These are phyloP conservation scores for Suillus weaverae DNA, from an alignment of 768 basidiomycete species.

Conservation along the genomic window DNA sequence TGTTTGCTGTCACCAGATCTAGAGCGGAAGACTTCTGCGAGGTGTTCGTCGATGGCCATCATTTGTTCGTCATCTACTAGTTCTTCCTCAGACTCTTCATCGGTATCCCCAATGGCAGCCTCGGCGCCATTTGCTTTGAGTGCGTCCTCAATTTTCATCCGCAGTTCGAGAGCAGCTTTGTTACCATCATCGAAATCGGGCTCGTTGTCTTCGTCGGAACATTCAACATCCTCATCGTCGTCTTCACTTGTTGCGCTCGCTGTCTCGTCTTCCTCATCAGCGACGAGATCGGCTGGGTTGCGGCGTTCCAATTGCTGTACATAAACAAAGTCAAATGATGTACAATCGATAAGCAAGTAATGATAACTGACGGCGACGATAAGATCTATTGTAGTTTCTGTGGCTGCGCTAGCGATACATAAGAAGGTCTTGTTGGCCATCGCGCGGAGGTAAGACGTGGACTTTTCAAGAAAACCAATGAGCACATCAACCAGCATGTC, in stretches of 20 bases:
- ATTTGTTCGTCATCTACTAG: slow-evolving; percentile 97
- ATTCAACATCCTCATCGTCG: slow-evolving; percentile 34
- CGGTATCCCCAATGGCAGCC: slow-evolving; percentile 50
- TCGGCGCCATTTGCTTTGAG: slow-evolving; percentile 59
- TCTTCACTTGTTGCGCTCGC: slow-evolving; percentile 40
- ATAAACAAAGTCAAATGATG: slow-evolving; percentile 9
- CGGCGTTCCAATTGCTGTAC: slow-evolving; percentile 81
- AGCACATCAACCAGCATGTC: slow-evolving; percentile 88
- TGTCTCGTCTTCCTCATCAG: slow-evolving; percentile 42
- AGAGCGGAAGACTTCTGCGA: slow-evolving; percentile 82
- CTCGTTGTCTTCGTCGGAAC: slow-evolving; percentile 36
- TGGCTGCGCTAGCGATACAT: slow-evolving; percentile 63
- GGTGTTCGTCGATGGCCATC: slow-evolving; percentile 92
- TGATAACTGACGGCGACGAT: slow-evolving; percentile 68
- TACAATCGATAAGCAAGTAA: neutral
- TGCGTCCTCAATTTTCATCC: slow-evolving; percentile 65
- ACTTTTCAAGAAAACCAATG: slow-evolving; percentile 85
- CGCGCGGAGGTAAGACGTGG: slow-evolving; percentile 75
- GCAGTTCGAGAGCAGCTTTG: slow-evolving; percentile 48
- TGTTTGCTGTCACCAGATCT: slow-evolving; percentile 59
- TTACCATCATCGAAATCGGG: slow-evolving; percentile 53
- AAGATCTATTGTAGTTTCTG: slow-evolving; percentile 73
- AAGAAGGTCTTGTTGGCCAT: slow-evolving; percentile 81
- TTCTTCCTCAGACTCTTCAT: slow-evolving; percentile 63
- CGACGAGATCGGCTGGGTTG: slow-evolving; percentile 54